A percentile compares a stretch with the other conserved stretches of the same genome.
Conservation (phyloP, 140 eudicot species). For the Senecio squalidus region DNA sequence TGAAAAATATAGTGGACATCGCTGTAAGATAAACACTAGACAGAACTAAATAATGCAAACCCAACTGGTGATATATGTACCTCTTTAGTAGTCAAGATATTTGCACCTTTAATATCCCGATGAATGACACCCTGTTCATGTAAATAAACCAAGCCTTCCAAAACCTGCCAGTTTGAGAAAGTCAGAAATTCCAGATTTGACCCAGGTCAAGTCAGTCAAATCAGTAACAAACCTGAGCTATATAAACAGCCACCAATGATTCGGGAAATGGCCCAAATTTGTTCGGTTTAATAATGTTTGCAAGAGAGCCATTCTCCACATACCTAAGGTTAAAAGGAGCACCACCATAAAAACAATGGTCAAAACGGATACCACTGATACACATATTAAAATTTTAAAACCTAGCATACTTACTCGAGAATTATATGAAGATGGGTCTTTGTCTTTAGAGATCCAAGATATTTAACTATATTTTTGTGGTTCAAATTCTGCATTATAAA, state of each 20-base stretch:
- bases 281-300: conserved; percentile 86
- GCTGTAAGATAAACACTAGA: conserved; percentile 16
- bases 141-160: conserved; percentile 95
- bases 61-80: conserved; percentile 23
- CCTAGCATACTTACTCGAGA: conserved; percentile 71
- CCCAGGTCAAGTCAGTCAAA: not conserved
- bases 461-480: conserved; percentile 93
- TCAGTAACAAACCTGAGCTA: conserved; percentile 71
- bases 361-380: conserved; percentile 8
- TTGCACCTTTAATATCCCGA: conserved; percentile 99
- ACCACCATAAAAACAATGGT: conserved; percentile 8
- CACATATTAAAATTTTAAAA: conserved; percentile 3
- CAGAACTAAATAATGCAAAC: not conserved
- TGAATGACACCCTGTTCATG: conserved; percentile 98
- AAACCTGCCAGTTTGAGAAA: conserved; percentile 42
- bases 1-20: conserved; percentile 43
- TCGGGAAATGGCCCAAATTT: conserved; percentile 97
- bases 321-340: conserved; percentile 37
- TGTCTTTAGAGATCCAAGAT: conserved; percentile 92
- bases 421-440: conserved; percentile 84
- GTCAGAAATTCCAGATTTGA: conserved; percentile 13
- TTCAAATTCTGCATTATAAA: conserved; percentile 62
- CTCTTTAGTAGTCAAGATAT: conserved; percentile 97
- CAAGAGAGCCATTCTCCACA: conserved; percentile 99
- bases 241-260: conserved; percentile 76